These are phyloP conservation scores for Ophiocordyceps polyrhachis-furcata DNA, from an alignment of 2,329 filamentous ascomycete genomes.

Conservation along the genomic window DNA sequence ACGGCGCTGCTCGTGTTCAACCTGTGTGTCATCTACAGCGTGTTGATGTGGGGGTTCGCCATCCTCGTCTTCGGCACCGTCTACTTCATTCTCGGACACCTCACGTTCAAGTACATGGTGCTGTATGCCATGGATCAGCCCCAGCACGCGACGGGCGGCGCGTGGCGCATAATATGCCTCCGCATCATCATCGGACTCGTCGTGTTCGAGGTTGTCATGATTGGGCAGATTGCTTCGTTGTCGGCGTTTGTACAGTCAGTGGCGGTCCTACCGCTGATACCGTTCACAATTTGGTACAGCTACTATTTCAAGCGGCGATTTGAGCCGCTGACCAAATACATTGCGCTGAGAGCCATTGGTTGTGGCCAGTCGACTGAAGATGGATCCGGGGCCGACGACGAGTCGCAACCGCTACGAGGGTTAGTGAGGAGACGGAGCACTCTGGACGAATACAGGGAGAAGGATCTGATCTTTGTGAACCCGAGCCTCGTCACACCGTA, in stretches of 20 bases:
- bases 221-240: conserved; percentile 62
- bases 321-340: conserved; percentile 78
- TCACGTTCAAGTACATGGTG: conserved; percentile 92
- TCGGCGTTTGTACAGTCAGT: conserved; percentile 54
- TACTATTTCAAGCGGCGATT: conserved; percentile 68
- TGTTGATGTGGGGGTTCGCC: conserved; percentile 60
- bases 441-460: conserved; percentile 54
- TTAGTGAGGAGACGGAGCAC: conserved; percentile 39
- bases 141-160: conserved; percentile 79
- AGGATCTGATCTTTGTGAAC: conserved; percentile 54
- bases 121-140: conserved; percentile 97
- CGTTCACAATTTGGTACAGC: conserved; percentile 74
- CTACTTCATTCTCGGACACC: conserved; percentile 71
- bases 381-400: conserved; percentile 22
- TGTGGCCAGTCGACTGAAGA: conserved; percentile 18
- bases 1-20: conserved; percentile 88
- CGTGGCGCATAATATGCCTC: conserved; percentile 94
- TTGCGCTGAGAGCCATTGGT: conserved; percentile 67
- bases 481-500: conserved; percentile 52
- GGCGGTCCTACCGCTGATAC: conserved; percentile 57
- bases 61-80: conserved; percentile 67
- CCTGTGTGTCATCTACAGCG: conserved; percentile 86
- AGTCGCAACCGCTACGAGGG: conserved; percentile 20
- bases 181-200: conserved; percentile 71
- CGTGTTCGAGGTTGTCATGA: conserved; percentile 82